Base-by-base conservation (phyloP, 169 alveolate species). In the Eimeria tenella region DNA sequence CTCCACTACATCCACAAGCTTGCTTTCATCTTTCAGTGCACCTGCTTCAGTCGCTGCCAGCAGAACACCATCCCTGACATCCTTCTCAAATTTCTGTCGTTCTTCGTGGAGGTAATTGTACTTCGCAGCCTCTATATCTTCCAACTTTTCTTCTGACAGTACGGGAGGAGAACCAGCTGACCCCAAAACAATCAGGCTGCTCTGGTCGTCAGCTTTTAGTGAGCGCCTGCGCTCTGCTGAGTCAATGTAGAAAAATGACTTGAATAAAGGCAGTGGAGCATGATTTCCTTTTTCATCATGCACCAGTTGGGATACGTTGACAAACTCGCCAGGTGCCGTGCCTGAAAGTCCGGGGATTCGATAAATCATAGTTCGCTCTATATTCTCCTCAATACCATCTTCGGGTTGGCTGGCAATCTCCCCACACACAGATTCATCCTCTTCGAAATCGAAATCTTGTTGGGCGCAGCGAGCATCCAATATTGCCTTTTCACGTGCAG, bases 311-410 rank as follows among this genome's bases (percentile, higher is more conserved):
- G 95, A 84, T 11, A 93, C 90, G 68, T 23, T 93, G 31, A 93
- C 93, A 68, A 75, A 93, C 68, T 93, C 95, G 15, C 97, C 94
- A 7, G 94, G 94, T 4, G 94, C 94, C 23, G 94, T 90, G 60
- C 94, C 94, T 75, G 86, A 83, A 15, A 90, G 81, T 21, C 94
- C 94, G 5, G 94, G 94, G 7, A 90, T 75, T 56, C 94, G 86
- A 90, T 90, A 90, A 42, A 90, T 77, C 70, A 90, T 74, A 21
- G 79, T 75, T 23, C 68, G 50, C 68, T 77, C 94, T 13, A 8
- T n/a, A 52, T 6, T 62, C 58, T 58, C 77, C 25, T 49, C 50
- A 25, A 13, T 62, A 10, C 11, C 81, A 42, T 52, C 19, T 11
- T 58, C 81, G 25, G 11, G 56, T 8, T 60, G 49, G n/a, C 62